Evolutionary conservation across 2,329 filamentous ascomycete species (phyloP), one percentile per base, ranked within the genome.

Genomic region (Ascochyta lentis): DNA sequence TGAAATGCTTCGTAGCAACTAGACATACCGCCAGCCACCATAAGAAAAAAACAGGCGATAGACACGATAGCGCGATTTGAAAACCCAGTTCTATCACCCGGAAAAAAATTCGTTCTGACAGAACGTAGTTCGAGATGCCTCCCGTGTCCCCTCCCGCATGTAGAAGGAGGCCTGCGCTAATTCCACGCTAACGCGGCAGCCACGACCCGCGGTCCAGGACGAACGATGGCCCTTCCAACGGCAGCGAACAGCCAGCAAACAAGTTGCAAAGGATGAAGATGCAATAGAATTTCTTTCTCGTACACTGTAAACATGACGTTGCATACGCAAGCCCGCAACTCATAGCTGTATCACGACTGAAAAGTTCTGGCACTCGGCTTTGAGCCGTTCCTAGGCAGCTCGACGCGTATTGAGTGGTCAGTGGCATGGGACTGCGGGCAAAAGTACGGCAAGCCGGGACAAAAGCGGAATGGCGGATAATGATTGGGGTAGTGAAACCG

Each of bases 401-500:
- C 5, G 15, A 10, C 33, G 33, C 15, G 15, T 16, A n/a, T 35
- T 16, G 33, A 35, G 33, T 6, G n/a, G n/a, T 4, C 33, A 16
- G 15, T 35, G 33, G 33, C n/a, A n/a, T 35, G n/a, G 33, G 7
- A 35, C 15, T 16, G 15, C 33, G 8, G 16, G n/a, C 33, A 35
- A 8, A n/a, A 35, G 33, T 16, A 35, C 16, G 24, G 23, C 22
- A 7, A 47, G 31, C n/a, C 31, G 33, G 12, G 16, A 51, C 3
- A 40, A 42, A 33, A 15, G 24, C 12, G 23, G 33, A n/a, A 29
- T 39, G n/a, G 34, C n/a, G 19, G 34, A 35, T 16, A 42, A 53
- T 4, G 50, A 46, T 16, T 53, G 43, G 42, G 43, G 43, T 6
- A 47, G 43, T 31, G 50, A 53, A n/a, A 53, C 43, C 0, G 38